Evolutionary conservation across 768 basidiomycete genomes (phyloP), one percentile per base, ranked within the genome.

Genomic region (Xanthoconium stramineum): DNA sequence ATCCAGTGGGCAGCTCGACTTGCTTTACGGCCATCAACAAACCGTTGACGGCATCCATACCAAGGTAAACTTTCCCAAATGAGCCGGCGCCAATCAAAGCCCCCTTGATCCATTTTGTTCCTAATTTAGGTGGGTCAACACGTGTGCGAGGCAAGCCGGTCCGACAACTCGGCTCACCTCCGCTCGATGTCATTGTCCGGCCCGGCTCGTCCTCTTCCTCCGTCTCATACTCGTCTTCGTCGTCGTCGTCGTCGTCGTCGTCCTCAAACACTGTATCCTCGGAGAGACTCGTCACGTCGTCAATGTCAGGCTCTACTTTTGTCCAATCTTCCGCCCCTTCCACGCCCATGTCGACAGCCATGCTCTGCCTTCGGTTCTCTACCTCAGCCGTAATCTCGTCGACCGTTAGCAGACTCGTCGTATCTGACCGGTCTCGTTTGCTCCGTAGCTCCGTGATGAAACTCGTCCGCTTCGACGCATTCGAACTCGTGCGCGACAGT

Each of bases 341-440:
- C 14, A 76, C 74, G 28, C 77, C 78, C 58, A 69, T 72, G 46
- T 74, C 74, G 39, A 73, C 74, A 6, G 69, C 74, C 63, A 75
- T 79, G 63, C 81, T 84, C 51, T 79, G 82, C 55, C 82, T 74
- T 37, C 83, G 77, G 55, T 76, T 77, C 69, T 89, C 96, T 9
- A 99, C 90, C 65, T 96, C 90, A 11, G 93, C 94, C 0, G 97
- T 98, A 65, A 99, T 97, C 73, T 99, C 94, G 66, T 99, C 96
- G 24, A 99, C 91, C 0, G 96, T 99, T 72, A 98, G 80, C 64
- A 98, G 74, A 62, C 91, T 94, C 5, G 91, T 92, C 9, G 93
- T 92, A 65, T 96, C 94, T 0, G 89, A 90, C 38, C 82, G 78
- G 64, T 97, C 93, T 20, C 89, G 84, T 69, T 85, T 90, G 69